Percentiles rank a stretch among this genome's conserved stretches.
These are phyloP conservation scores for Rubia occidens DNA, from an alignment of 305 asterid species.

Conservation along the genomic window DNA sequence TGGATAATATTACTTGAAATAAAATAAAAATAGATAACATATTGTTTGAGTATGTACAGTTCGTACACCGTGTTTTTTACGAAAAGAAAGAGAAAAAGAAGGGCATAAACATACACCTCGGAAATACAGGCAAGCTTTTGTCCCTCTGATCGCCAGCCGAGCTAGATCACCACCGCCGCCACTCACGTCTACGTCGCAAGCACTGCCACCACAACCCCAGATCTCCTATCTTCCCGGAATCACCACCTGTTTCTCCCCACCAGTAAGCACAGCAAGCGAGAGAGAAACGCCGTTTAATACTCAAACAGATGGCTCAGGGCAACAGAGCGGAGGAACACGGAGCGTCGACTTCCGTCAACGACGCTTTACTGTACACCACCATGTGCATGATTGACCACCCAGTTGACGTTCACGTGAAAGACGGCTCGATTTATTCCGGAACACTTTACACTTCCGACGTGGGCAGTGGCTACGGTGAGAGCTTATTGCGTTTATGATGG, in stretches of 20 bases:
- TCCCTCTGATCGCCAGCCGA: conserved; percentile 7
- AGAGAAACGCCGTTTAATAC: background rate
- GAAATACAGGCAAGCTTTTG: background rate
- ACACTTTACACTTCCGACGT: conserved; percentile 63
- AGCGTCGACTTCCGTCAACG: conserved; percentile 35
- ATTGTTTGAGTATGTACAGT: too few relatives aligned
- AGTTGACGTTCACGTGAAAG: conserved; percentile 71
- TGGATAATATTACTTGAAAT: too few relatives aligned
- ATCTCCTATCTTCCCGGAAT: conserved; percentile 20
- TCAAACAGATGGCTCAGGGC: conserved; percentile 43
- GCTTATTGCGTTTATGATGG: conserved; percentile 1
- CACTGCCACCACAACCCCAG: conserved; percentile 19
- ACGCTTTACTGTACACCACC: conserved; percentile 54
- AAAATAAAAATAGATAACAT: too few relatives aligned
- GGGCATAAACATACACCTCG: conserved; percentile 5
- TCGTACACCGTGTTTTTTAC: too few relatives aligned
- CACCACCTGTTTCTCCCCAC: background rate
- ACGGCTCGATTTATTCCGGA: conserved; percentile 80
- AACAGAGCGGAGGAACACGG: conserved; percentile 39
- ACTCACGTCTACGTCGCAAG: background rate
- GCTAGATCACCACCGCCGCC: background rate
- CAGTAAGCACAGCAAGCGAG: background rate
- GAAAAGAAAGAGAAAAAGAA: background rate
- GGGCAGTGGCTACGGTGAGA: conserved; percentile 56
- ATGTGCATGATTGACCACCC: conserved; percentile 63